Conservation (phyloP, 2,329 filamentous ascomycete genomes). For the Penicillium glabrum region DNA sequence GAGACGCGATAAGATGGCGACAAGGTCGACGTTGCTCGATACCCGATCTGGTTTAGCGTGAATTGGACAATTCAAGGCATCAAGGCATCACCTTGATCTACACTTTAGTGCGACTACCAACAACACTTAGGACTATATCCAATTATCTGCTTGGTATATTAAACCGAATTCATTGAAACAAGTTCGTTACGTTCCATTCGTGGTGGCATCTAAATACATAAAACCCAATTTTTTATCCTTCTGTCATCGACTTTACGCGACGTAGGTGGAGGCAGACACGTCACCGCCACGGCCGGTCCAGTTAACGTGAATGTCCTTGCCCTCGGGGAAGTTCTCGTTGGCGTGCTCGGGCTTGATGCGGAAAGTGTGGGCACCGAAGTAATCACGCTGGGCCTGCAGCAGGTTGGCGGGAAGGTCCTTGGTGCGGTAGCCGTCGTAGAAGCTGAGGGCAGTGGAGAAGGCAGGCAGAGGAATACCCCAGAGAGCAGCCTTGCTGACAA, state of each 20-base stretch:
- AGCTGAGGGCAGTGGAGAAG: slow-evolving; percentile 95
- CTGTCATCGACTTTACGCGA: slow-evolving; percentile 66
- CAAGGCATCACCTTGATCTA: neutral
- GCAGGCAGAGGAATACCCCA: slow-evolving; percentile 95
- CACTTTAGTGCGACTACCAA: neutral
- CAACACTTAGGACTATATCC: neutral
- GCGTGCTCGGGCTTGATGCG: slow-evolving; percentile 78
- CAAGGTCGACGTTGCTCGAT: slow-evolving; percentile 13
- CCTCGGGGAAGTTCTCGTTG: slow-evolving; percentile 75
- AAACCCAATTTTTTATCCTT: slow-evolving; percentile 25
- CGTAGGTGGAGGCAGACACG: slow-evolving; percentile 95
- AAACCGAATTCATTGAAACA: slow-evolving; percentile 7
- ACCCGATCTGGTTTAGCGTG: slow-evolving; percentile 10
- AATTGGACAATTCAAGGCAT: neutral
- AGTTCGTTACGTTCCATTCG: slow-evolving; percentile 28
- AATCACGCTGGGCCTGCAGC: slow-evolving; percentile 97
- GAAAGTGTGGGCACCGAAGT: slow-evolving; percentile 97
- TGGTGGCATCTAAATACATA: slow-evolving; percentile 29
- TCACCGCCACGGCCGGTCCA: slow-evolving; percentile 98
- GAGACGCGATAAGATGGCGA: slow-evolving; percentile 16
- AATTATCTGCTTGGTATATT: neutral
- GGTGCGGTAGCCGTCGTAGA: slow-evolving; percentile 98
- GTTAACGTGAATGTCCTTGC: slow-evolving; percentile 96
- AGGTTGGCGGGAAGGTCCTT: slow-evolving; percentile 97
- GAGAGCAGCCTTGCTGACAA: slow-evolving; percentile 86